Evolutionary conservation across 768 basidiomycete species (phyloP), one percentile per base, ranked within the genome.

Genomic region (Rhodocollybia butyracea): DNA sequence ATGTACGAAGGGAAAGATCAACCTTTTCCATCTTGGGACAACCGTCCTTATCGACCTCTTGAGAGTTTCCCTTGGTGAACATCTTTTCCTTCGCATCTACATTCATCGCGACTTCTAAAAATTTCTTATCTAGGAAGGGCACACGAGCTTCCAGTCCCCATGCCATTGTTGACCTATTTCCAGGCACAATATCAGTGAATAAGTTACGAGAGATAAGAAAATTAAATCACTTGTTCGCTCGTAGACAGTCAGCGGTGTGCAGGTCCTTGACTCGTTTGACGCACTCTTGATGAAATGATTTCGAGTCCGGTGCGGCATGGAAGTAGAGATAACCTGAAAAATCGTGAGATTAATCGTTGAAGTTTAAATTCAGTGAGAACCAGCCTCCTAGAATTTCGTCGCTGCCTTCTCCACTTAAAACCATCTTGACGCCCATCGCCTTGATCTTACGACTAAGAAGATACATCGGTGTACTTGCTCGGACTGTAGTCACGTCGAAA

Each of bases 361-460:
- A 39, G 29, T 34, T 17, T n/a, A 27, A 30, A 45, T 31, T 41
- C 34, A 56, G 51, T 29, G 36, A 27, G 0, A n/a, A 64, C 63
- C 61, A 67, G 91, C 94, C 95, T 75, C 96, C 96, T 34, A 98
- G 83, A 58, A 98, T 94, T 72, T 99, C 97, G 63, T 99, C 97
- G 59, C 91, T 93, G 36, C 97, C 97, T 72, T 99, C 97, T 17
- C 97, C 97, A 60, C 89, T 92, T 32, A 98, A 79, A 15, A 99
- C 97, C 97, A 99, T 99, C 76, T 99, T 99, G 51, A 99, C 97
- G 56, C 97, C 97, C 91, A 94, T 98, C 3, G 97, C 96, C 75
- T 98, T 99, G 76, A 99, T 95, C 76, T 99, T 98, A 46, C 97
- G 83, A 68, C 90, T 93, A 57, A 99, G 84, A 27, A 99, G 85